Evolutionary conservation across 495 filamentous ascomycete genomes (phyloP), one percentile per base, ranked within the genome.

Genomic region (Penicillium egyptiacum): DNA sequence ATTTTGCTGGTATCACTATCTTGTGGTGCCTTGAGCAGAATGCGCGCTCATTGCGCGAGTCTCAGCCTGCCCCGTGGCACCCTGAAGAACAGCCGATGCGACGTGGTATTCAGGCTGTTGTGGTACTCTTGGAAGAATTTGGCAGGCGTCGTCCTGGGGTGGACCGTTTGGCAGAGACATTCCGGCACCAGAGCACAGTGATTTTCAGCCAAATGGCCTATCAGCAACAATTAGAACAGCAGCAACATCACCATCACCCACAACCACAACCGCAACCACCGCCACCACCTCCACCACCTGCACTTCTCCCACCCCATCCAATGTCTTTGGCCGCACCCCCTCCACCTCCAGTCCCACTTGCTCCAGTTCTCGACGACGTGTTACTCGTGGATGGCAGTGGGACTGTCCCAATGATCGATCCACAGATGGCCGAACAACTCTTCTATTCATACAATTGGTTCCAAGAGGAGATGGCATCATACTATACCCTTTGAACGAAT

Each of bases 1-100:
- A 81, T 48, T 79, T 78, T 61, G 79, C 79, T 1, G 78, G 77
- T 4, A 73, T 80, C 58, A 69, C 80, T 48, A 72, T 82, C 54
- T 55, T 82, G 16, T 79, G 76, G 76, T 77, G 74, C 52, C 61
- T 79, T 20, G 73, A 79, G 52, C 72, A 77, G 48, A 75, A 82
- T 48, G 67, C 79, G 14, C 77, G 73, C 9, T 66, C 75, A 0
- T 54, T 81, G 1, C 75, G 75, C 26, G 75, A 78, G 23, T 74
- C 68, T 6, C 71, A 52, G 0, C 59, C 70, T 6, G 67, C 79
- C 0, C 65, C 73, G 2, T 76, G 76, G 68, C 65, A 73, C 28
- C 76, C 79, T 1, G 75, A 78, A 5, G 75, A 79, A 23, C 72
- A 75, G 48, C 72, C 64, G 50, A 80, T 81, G 61, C 77, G 77